These are phyloP conservation scores for Rhamnella rubrinervis DNA, from an alignment of 331 rosid species.

Conservation along the genomic window DNA sequence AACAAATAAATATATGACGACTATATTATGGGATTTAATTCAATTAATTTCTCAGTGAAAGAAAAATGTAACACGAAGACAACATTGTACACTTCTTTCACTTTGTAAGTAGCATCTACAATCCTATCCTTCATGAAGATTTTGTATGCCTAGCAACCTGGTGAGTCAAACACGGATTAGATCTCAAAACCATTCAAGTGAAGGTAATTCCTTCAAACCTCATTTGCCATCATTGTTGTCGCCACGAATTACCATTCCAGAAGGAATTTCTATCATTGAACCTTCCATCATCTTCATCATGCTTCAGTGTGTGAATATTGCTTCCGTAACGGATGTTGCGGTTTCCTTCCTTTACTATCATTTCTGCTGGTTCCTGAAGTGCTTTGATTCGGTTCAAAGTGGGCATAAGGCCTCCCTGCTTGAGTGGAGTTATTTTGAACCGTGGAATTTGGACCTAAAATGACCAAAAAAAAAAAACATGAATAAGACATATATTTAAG, in stretches of 20 bases:
- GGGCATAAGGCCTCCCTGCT: conserved; percentile 12
- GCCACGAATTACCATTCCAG: conserved; percentile 74
- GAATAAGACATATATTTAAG: not conserved
- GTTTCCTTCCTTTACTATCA: conserved; percentile 20
- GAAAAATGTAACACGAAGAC: too few species aligned
- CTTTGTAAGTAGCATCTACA: too few species aligned
- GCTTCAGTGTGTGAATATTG: conserved; percentile 52
- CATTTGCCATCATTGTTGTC: conserved; percentile 38
- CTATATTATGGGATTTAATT: too few species aligned
- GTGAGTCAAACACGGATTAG: too few species aligned
- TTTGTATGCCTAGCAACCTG: too few species aligned
- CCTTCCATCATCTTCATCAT: conserved; percentile 48
- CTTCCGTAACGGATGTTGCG: conserved; percentile 39
- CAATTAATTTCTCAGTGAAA: too few species aligned
- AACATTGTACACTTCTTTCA: too few species aligned
- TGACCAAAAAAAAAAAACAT: not conserved
- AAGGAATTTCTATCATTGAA: conserved; percentile 44
- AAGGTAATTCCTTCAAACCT: not conserved
- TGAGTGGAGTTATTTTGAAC: conserved; percentile 3
- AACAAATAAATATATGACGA: too few species aligned
- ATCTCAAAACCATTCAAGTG: not conserved
- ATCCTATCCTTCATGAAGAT: too few species aligned
- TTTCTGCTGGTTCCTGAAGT: conserved; percentile 14
- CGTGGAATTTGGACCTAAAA: conserved; percentile 36
- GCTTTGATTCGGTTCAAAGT: conserved; percentile 19